Evolutionary conservation across 1,284 basidiomycete species (phyloP).

Genomic region (Ceratobasidium sp.): DNA sequence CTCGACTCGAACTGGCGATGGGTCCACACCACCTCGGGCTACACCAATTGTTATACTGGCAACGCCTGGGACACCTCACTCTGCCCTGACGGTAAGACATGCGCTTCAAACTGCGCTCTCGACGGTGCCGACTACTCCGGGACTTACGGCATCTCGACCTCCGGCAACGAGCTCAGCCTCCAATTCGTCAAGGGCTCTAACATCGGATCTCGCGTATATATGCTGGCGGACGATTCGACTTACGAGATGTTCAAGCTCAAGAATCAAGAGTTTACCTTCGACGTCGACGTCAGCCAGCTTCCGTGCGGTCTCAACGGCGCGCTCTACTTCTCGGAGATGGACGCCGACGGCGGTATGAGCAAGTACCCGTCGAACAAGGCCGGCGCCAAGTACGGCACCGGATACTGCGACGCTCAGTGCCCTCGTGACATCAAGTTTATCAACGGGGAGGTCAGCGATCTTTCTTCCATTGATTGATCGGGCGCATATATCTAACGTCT

Average conservation of each 20-base stretch:
- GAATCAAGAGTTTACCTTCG: constrained; percentile 66
- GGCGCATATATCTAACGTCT: background rate
- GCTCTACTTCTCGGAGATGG: constrained; percentile 61
- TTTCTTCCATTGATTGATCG: background rate
- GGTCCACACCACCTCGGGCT: constrained; percentile 40
- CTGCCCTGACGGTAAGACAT: constrained; percentile 57
- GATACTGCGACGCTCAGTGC: constrained; percentile 67
- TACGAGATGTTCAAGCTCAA: constrained; percentile 63
- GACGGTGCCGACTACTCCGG: constrained; percentile 64
- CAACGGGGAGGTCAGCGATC: constrained; percentile 53
- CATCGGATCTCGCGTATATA: constrained; percentile 64
- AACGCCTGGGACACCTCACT: constrained; percentile 46
- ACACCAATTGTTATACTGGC: constrained; percentile 61
- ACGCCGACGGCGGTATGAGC: constrained; percentile 61
- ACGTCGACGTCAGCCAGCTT: constrained; percentile 63
- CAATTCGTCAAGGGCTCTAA: constrained; percentile 60
- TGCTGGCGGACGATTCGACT: constrained; percentile 54
- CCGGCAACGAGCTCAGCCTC: constrained; percentile 59
- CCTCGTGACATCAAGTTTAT: constrained; percentile 60
- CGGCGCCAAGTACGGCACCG: constrained; percentile 64
- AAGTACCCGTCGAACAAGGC: constrained; percentile 62
- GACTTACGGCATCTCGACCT: constrained; percentile 58
- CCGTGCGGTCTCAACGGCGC: constrained; percentile 66
- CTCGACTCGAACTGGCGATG: constrained; percentile 44
- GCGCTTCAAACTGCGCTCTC: constrained; percentile 62